Conservation (phyloP, 495 filamentous ascomycete genomes). For the Hypomontagnella submonticulosa region DNA sequence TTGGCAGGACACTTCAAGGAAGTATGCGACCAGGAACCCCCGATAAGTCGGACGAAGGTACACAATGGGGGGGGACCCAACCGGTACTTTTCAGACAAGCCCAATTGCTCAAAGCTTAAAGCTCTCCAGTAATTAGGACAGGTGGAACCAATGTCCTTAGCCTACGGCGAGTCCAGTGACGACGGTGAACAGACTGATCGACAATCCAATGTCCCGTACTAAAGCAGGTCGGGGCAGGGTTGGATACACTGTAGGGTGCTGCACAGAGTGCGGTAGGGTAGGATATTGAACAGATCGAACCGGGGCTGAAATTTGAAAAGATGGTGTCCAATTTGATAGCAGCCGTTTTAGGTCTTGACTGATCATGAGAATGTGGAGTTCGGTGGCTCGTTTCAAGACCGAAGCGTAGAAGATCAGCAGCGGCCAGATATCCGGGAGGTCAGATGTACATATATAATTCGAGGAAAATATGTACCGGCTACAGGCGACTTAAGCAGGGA, state of each 20-base stretch:
- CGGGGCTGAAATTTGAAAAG: constrained; percentile 50
- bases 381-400: constrained; percentile 53
- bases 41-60: constrained; percentile 46
- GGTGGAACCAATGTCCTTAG: constrained; percentile 53
- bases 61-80: constrained; percentile 48
- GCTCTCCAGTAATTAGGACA: constrained; percentile 56
- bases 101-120: constrained; percentile 57
- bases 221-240: constrained; percentile 46
- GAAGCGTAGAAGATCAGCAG: constrained; percentile 53
- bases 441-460: constrained; percentile 43
- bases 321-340: constrained; percentile 52
- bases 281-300: constrained; percentile 51
- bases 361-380: constrained; percentile 54
- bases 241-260: constrained; percentile 43
- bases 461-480: constrained; percentile 31
- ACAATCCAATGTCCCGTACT: constrained; percentile 55
- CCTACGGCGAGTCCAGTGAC: constrained; percentile 55
- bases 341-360: constrained; percentile 51
- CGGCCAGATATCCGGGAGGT: constrained; percentile 55
- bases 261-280: constrained; percentile 47
- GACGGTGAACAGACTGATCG: constrained; percentile 59
- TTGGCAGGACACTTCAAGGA: constrained; percentile 49
- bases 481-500: constrained; percentile 27
- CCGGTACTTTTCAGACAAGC: constrained; percentile 52
- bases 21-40: constrained; percentile 53